Percentiles rank a stretch among this genome's conserved stretches.
phyloP scores from a whole-genome alignment of 1,139 yeast species.

The Debaryomyces robertsiae region DNA sequence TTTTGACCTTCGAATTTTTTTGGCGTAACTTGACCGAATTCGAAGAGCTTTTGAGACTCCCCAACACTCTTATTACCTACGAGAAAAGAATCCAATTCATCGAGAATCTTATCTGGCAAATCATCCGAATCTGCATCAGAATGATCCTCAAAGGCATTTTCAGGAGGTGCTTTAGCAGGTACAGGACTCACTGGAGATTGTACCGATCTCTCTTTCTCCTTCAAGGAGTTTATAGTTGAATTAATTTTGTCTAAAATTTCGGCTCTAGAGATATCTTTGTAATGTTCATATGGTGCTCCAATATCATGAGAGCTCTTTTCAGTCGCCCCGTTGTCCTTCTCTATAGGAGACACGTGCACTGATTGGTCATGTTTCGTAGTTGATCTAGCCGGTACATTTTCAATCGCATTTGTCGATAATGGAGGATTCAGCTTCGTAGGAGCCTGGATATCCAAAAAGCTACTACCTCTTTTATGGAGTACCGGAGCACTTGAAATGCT shows the following conservation, averaged over 20 bases:
- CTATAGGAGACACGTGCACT: too few species aligned
- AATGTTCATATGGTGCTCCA: neutral
- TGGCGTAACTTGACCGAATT: constrained; percentile 1
- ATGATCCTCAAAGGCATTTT: constrained; percentile 15
- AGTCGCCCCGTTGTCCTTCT: too few species aligned
- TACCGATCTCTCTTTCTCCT: constrained; percentile 14
- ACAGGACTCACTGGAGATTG: constrained; percentile 4
- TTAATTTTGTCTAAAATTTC: constrained; percentile 25
- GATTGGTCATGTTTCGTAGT: too few species aligned
- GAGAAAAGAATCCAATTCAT: constrained; percentile 26
- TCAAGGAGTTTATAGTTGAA: constrained; percentile 19
- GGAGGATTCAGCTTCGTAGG: too few species aligned
- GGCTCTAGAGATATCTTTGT: constrained; percentile 17
- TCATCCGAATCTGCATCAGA: constrained; percentile 12
- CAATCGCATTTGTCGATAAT: too few species aligned
- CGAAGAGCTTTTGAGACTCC: constrained; percentile 5
- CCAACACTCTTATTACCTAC: neutral
- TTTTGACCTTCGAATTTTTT: neutral
- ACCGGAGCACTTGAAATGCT: neutral
- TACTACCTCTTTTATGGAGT: neutral
- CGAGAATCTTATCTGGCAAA: constrained; percentile 22
- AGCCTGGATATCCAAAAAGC: too few species aligned
- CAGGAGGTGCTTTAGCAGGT: constrained; percentile 10
- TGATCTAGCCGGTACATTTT: too few species aligned
- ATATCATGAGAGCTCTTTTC: neutral